Conservation (phyloP, 2,329 filamentous ascomycete species). For the Xylaria sp. region DNA sequence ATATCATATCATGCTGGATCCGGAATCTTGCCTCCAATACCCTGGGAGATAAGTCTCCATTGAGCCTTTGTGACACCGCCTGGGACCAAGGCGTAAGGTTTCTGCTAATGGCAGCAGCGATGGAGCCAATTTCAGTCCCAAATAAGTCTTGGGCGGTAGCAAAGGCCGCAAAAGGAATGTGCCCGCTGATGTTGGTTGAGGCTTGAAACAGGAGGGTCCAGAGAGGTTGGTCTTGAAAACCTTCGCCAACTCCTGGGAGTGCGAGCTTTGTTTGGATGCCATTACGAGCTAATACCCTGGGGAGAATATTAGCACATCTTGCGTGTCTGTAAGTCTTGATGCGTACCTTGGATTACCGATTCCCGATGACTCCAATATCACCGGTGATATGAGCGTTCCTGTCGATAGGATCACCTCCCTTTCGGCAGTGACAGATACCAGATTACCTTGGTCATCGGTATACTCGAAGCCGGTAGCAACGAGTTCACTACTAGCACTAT, state of each 20-base stretch:
- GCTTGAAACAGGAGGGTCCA: not conserved
- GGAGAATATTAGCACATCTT: not conserved
- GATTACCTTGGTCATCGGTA: not conserved
- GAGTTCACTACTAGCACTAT: not conserved
- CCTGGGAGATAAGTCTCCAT: not conserved
- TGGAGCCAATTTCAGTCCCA: not conserved
- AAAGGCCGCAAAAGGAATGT: not conserved
- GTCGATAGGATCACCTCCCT: slow-evolving; percentile 15
- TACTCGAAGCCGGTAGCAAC: not conserved
- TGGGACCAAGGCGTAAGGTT: not conserved
- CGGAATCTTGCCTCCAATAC: not conserved
- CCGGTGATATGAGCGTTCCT: slow-evolving; percentile 5
- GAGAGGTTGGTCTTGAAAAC: not conserved
- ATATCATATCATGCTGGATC: slow-evolving; percentile 4
- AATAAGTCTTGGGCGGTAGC: slow-evolving; percentile 4
- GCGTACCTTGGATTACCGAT: slow-evolving; percentile 6
- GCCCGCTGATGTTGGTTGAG: not conserved
- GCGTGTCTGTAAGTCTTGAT: not conserved
- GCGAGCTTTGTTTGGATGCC: not conserved
- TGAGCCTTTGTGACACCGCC: not conserved
- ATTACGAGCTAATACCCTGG: not conserved
- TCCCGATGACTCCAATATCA: slow-evolving; percentile 13
- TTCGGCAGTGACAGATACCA: not conserved
- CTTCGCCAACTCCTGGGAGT: slow-evolving; percentile 1
- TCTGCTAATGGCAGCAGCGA: not conserved